phyloP scores from a whole-genome alignment of 23 red algal genomes.

The Gracilaria domingensis region DNA sequence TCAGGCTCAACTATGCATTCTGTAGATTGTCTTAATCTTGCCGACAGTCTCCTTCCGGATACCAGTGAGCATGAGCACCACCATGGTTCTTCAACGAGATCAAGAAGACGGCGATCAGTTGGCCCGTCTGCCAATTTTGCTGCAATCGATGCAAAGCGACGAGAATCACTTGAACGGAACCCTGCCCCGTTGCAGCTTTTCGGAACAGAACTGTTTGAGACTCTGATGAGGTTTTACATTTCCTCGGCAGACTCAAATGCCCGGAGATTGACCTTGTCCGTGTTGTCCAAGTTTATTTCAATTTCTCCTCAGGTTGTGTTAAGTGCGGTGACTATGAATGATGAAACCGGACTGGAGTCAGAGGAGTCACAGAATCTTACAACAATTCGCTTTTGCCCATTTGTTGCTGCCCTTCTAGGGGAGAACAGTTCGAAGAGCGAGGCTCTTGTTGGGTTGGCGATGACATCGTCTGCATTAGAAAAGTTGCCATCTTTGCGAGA shows the following conservation, averaged over 20 bases:
- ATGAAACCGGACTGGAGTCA: not conserved
- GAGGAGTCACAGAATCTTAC: slow-evolving; percentile 13
- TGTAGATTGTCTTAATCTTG: slow-evolving; percentile 69
- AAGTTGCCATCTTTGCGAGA: slow-evolving; percentile 67
- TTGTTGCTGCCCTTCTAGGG: slow-evolving; percentile 68
- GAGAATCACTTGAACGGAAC: slow-evolving; percentile 53
- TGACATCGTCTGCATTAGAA: slow-evolving; percentile 54
- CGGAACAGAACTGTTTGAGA: slow-evolving; percentile 55
- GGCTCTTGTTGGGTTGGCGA: slow-evolving; percentile 56
- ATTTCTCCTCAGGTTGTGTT: slow-evolving; percentile 56
- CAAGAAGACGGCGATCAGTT: slow-evolving; percentile 40
- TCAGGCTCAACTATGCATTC: slow-evolving; percentile 39
- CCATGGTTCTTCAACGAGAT: slow-evolving; percentile 11
- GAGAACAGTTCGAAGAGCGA: slow-evolving; percentile 66
- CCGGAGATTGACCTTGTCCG: slow-evolving; percentile 41
- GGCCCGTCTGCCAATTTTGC: slow-evolving; percentile 34
- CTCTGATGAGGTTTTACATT: slow-evolving; percentile 68
- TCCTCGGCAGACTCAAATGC: slow-evolving; percentile 62
- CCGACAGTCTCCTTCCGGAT: slow-evolving; percentile 76
- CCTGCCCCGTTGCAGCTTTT: slow-evolving; percentile 36
- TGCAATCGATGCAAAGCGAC: slow-evolving; percentile 56
- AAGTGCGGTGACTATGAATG: not conserved
- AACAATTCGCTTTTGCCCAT: slow-evolving; percentile 54
- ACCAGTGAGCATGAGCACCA: slow-evolving; percentile 23
- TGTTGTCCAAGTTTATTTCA: slow-evolving; percentile 69